Conservation (phyloP, 2,329 filamentous ascomycete species). For the Calycina marina region DNA sequence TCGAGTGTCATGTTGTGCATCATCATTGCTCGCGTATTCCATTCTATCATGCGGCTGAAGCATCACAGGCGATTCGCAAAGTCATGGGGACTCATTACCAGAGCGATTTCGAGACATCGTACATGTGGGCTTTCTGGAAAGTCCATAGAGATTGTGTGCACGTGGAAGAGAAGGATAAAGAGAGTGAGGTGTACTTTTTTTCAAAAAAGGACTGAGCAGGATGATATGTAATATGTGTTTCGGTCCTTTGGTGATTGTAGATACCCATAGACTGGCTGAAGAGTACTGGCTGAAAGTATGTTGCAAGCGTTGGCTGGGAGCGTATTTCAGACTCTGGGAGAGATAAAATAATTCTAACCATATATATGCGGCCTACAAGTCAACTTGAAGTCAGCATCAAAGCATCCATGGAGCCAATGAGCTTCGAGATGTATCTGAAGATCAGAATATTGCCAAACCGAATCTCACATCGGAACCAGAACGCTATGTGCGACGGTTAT, state of each 20-base stretch:
- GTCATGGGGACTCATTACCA: slow-evolving; percentile 39
- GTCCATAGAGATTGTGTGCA: slow-evolving; percentile 15
- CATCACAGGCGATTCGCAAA: slow-evolving; percentile 37
- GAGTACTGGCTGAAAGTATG: no score
- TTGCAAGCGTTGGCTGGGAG: no score
- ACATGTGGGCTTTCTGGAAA: slow-evolving; percentile 20
- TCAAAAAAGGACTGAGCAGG: neutral
- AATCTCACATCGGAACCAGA: slow-evolving; percentile 4
- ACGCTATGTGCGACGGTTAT: neutral
- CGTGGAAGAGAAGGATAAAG: slow-evolving; percentile 18
- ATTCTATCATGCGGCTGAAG: slow-evolving; percentile 42
- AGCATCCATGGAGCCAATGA: no score
- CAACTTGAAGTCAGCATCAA: no score
- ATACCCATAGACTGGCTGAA: neutral
- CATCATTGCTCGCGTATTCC: slow-evolving; percentile 45
- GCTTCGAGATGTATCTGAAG: slow-evolving; percentile 1
- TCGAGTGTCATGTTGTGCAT: slow-evolving; percentile 47
- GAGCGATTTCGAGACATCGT: slow-evolving; percentile 22
- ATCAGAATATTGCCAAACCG: slow-evolving; percentile 1
- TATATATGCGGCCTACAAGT: no score
- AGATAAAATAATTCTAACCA: slow-evolving; percentile 10
- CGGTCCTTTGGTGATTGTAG: neutral
- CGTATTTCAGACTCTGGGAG: neutral
- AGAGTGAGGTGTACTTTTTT: slow-evolving; percentile 15
- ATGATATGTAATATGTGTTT: neutral